Conservation (phyloP, 1,284 basidiomycete species). For the Ganoderma meredithae region DNA sequence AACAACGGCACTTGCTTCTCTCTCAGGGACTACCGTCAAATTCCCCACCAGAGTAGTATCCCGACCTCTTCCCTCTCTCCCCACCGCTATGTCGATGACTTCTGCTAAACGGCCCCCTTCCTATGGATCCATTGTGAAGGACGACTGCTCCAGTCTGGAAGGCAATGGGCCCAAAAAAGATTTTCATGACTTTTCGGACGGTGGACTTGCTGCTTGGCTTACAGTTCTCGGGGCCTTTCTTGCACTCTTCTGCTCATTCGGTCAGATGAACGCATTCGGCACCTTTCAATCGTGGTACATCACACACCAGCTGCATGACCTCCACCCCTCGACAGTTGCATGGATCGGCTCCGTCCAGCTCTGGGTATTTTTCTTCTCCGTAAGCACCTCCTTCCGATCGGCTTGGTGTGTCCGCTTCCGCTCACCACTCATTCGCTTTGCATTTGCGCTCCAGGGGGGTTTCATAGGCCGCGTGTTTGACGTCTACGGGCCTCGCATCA, state of each 20-base stretch:
- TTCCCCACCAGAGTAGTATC: background rate
- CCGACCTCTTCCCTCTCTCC: background rate
- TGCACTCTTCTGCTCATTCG: slow-evolving; percentile 45
- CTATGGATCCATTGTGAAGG: slow-evolving; percentile 23
- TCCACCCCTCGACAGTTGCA: slow-evolving; percentile 49
- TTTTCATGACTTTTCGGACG: slow-evolving; percentile 24
- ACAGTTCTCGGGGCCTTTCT: slow-evolving; percentile 34
- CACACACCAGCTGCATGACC: slow-evolving; percentile 46
- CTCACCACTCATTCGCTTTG: slow-evolving; percentile 6
- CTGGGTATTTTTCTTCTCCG: slow-evolving; percentile 47
- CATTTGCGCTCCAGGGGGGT: slow-evolving; percentile 35
- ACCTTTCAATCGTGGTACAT: slow-evolving; percentile 55
- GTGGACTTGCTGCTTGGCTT: slow-evolving; percentile 31
- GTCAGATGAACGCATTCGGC: slow-evolving; percentile 48
- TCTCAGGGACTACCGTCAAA: background rate
- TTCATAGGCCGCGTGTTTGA: slow-evolving; percentile 47
- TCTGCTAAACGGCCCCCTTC: background rate
- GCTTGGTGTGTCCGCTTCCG: background rate
- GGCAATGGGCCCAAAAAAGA: slow-evolving; percentile 4
- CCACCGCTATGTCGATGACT: slow-evolving; percentile 16
- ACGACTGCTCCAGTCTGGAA: slow-evolving; percentile 1
- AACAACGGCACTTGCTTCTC: background rate
- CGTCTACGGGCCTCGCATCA: slow-evolving; percentile 41
- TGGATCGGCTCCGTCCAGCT: slow-evolving; percentile 58
- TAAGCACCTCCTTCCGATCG: slow-evolving; percentile 36